Conservation (phyloP, 371 early-diverging fungal species). For the Basidiobolus heterosporus region DNA sequence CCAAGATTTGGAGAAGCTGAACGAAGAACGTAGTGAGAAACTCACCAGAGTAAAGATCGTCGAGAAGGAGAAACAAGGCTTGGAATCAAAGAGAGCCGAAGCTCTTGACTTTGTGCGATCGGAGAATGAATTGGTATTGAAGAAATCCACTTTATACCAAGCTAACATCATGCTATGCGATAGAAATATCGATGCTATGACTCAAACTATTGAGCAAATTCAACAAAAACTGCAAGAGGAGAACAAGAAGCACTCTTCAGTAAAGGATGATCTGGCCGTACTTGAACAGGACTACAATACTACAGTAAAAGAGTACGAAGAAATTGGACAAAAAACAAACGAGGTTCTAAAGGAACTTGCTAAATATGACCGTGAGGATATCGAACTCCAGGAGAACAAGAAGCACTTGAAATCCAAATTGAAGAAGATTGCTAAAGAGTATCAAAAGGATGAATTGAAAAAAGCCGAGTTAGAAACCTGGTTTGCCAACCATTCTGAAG, state of each 20-base stretch:
- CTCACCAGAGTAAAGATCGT: constrained; percentile 58
- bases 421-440: constrained; percentile 40
- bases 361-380: constrained; percentile 61
- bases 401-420: constrained; percentile 58
- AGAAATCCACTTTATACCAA: constrained; percentile 64
- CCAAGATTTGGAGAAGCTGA: constrained; percentile 46
- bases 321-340: constrained; percentile 33
- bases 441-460: constrained; percentile 18
- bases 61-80: constrained; percentile 9
- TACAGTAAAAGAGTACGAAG: constrained; percentile 42
- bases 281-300: constrained; percentile 34
- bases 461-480: constrained; percentile 12
- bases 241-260: no score
- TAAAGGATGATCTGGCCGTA: constrained; percentile 26
- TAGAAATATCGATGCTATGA: constrained; percentile 21
- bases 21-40: constrained; percentile 64
- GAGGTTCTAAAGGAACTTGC: constrained; percentile 38
- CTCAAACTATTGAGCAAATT: constrained; percentile 20
- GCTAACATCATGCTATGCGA: constrained; percentile 31
- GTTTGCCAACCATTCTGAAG: constrained; percentile 32
- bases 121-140: constrained; percentile 58
- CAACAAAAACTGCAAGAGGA: no score
- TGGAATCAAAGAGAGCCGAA: constrained; percentile 54
- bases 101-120: constrained; percentile 62
- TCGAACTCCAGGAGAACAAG: constrained; percentile 56